Conservation (phyloP, 2,329 filamentous ascomycete genomes). For the Neophaeococcomyces mojaviensis region DNA sequence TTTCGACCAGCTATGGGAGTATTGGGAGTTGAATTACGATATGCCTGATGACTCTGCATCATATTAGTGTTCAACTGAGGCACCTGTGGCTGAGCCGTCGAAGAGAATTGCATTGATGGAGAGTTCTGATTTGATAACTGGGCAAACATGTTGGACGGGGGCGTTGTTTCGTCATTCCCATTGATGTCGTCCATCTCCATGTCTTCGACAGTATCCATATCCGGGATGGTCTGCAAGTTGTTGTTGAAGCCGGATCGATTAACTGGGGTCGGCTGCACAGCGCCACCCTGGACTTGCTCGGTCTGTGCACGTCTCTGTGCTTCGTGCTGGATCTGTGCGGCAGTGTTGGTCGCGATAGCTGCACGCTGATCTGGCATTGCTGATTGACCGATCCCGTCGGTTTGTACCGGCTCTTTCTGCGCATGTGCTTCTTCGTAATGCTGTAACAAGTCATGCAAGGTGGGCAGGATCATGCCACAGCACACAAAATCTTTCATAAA, state of each 20-base stretch:
- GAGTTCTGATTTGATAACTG: slow-evolving; percentile 62
- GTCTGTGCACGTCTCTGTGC: slow-evolving; percentile 36
- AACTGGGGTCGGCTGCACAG: slow-evolving; percentile 13
- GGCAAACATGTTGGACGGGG: slow-evolving; percentile 32
- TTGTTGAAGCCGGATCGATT: slow-evolving; percentile 18
- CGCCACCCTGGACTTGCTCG: slow-evolving; percentile 19
- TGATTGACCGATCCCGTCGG: slow-evolving; percentile 39
- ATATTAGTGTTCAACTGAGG: slow-evolving; percentile 77
- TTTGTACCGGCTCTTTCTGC: slow-evolving; percentile 51
- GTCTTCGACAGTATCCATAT: slow-evolving; percentile 53
- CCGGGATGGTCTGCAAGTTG: slow-evolving; percentile 27
- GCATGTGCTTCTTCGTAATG: slow-evolving; percentile 96
- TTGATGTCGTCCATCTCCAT: slow-evolving; percentile 92
- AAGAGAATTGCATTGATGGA: slow-evolving; percentile 54
- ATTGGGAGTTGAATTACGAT: slow-evolving; percentile 76
- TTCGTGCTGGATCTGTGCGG: slow-evolving; percentile 43
- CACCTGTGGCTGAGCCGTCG: slow-evolving; percentile 44
- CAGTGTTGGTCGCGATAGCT: slow-evolving; percentile 36
- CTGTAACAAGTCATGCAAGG: slow-evolving; percentile 87
- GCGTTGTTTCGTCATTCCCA: slow-evolving; percentile 28
- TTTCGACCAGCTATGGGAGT: slow-evolving; percentile 66
- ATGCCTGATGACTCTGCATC: slow-evolving; percentile 65
- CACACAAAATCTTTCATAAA: slow-evolving; percentile 98
- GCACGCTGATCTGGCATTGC: slow-evolving; percentile 44
- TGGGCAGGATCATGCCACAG: slow-evolving; percentile 81